Evolutionary conservation across 2,329 filamentous ascomycete genomes (phyloP).

Genomic region (Metarhizium anisopliae): DNA sequence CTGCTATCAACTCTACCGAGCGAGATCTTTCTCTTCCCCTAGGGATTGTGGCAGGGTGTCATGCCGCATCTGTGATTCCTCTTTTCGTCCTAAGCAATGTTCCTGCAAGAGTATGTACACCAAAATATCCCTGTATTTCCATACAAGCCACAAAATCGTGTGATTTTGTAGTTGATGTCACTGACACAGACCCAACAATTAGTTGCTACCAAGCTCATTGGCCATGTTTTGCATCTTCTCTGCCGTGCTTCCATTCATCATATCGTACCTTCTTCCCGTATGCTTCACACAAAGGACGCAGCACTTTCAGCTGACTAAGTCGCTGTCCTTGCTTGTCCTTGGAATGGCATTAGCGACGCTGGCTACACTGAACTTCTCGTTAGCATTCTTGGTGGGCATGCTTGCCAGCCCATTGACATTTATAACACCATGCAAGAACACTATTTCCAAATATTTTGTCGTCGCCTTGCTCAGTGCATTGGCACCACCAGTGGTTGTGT

Average conservation of each 20-base stretch:
- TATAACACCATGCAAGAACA: constrained; percentile 37
- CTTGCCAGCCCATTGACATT: constrained; percentile 75
- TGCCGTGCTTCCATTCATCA: constrained; percentile 43
- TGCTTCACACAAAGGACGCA: constrained; percentile 50
- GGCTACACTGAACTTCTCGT: constrained; percentile 90
- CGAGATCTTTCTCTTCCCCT: constrained; percentile 66
- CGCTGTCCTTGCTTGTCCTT: constrained; percentile 83
- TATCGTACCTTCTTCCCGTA: constrained; percentile 45
- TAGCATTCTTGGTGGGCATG: constrained; percentile 77
- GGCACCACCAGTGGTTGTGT: constrained; percentile 51
- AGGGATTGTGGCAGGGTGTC: constrained; percentile 59
- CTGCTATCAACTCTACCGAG: constrained; percentile 33
- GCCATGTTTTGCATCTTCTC: constrained; percentile 46
- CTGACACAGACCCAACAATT: constrained; percentile 1
- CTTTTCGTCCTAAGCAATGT: constrained; percentile 80
- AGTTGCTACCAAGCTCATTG: constrained; percentile 55
- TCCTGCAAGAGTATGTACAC: constrained; percentile 49
- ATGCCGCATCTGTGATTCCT: constrained; percentile 71
- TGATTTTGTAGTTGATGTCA: background rate
- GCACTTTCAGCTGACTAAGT: constrained; percentile 73
- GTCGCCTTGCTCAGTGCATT: constrained; percentile 47
- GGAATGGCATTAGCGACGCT: constrained; percentile 89
- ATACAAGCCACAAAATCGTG: background rate
- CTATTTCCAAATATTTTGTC: constrained; percentile 31
- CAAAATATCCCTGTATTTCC: background rate